Base-by-base conservation (phyloP, 2,329 filamentous ascomycete genomes). In the Pseudopyricularia cyperi region DNA sequence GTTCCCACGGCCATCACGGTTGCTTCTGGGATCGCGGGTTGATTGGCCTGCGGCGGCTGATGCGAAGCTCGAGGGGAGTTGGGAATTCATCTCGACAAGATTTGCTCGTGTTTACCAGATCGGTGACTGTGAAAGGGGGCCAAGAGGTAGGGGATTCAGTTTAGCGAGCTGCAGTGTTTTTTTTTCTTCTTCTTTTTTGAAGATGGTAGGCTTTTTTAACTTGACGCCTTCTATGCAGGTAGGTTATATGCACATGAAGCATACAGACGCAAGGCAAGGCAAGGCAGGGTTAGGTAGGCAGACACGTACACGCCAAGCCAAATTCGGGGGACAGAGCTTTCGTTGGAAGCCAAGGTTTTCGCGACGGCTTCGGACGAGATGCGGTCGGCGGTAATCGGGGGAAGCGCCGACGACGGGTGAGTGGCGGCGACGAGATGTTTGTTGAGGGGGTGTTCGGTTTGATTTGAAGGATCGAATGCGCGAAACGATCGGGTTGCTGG, bases 61-160 rank as follows among this genome's bases (percentile, higher is more conserved):
- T 66, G 86, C 86, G 71, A 90, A 90, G 75, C 84, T 89, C 61
- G 86, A 88, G 62, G 85, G 82, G 68, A 89, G 78, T 72, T 85
- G 83, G 66, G 82, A 80, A 72, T 84, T 79, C 85, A 89, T 67
- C 59, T 59, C 59, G 64, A 59, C 58, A 59, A 52, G 50, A 19
- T 50, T 42, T 48, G 39, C 42, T 53, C 37, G 51, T 49, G 50
- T 46, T 42, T 15, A 44, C 37, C 49, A 33, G 28, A 51, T 51
- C 37, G 49, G 49, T 33, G 35, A 50, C 49, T 51, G 26, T 12
- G n/a, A 19, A 37, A 17, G 28, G 4, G 28, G 15, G 49, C 9
- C 15, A 7, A 26, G 28, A 3, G 14, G 26, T 15, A 28, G 30
- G 24, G 24, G 24, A 44, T 19, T 44, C 14, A 24, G 17, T n/a